Conservation (phyloP, 768 basidiomycete genomes). For the Mrakia hoshinonis region DNA sequence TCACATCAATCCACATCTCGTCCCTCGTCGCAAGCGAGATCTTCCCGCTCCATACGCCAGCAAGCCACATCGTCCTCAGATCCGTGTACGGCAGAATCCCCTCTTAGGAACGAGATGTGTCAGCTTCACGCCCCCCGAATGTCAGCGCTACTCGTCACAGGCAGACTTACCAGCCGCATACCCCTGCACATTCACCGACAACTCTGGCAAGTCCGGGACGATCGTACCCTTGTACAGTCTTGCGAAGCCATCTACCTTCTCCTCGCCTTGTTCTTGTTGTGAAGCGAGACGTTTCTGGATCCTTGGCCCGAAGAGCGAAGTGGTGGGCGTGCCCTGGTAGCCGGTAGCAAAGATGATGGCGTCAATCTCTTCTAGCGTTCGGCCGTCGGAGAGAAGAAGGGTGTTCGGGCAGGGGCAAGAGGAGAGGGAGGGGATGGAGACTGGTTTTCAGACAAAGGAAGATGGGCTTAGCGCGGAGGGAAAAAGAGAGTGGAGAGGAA, state of each 20-base stretch:
- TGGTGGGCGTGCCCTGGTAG: neutral
- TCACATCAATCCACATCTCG: neutral
- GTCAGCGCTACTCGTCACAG: too few relatives aligned
- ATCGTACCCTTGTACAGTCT: too few relatives aligned
- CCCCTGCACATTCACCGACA: too few relatives aligned
- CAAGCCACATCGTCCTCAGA: neutral
- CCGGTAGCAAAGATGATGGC: slow-evolving; percentile 8
- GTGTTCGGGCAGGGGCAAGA: neutral
- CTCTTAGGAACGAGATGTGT: neutral
- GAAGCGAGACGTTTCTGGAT: neutral
- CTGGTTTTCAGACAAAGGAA: neutral
- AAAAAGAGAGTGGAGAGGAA: neutral
- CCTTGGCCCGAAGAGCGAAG: neutral
- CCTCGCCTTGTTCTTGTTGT: neutral
- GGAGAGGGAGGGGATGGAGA: neutral
- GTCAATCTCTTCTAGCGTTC: neutral
- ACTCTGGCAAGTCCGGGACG: too few relatives aligned
- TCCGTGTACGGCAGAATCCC: neutral
- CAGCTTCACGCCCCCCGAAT: neutral
- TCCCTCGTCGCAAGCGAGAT: neutral
- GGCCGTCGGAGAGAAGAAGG: neutral
- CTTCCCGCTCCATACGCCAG: neutral
- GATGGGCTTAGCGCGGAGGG: too few relatives aligned
- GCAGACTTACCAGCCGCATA: too few relatives aligned
- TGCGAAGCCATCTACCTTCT: too few relatives aligned